Evolutionary conservation across 148 eudicot species (phyloP).

Genomic region (Chenopodium quinoa): DNA sequence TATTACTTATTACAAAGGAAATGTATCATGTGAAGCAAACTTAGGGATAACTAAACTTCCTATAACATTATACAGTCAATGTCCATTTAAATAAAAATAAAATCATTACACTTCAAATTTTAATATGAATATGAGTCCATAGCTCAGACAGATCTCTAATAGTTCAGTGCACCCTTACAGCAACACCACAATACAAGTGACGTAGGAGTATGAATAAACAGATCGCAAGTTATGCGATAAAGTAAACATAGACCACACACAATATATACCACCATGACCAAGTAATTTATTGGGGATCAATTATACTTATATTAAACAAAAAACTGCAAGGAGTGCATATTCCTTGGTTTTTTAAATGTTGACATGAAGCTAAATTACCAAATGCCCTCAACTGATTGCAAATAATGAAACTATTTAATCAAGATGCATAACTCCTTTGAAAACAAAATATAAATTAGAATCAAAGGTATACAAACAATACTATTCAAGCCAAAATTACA

Average conservation of each 20-base stretch:
- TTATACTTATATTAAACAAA: neutral
- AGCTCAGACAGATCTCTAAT: slow-evolving; percentile 1
- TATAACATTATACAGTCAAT: neutral
- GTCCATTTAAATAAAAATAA: neutral
- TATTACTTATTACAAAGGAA: neutral
- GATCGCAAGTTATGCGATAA: neutral
- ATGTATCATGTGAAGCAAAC: neutral
- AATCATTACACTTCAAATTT: no score
- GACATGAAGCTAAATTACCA: neutral
- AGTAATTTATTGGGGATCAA: neutral
- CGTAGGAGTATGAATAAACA: neutral
- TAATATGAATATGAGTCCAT: neutral
- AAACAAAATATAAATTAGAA: no score
- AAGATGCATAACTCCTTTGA: no score
- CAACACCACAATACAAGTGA: neutral
- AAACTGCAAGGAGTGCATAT: neutral
- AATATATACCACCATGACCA: neutral
- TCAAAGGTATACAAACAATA: no score
- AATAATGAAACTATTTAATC: neutral
- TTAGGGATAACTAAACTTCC: neutral
- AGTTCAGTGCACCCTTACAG: neutral
- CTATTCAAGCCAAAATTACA: no score
- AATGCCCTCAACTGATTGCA: neutral
- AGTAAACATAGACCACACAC: neutral
- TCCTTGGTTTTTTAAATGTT: neutral